Conservation (phyloP, 2,329 filamentous ascomycete genomes). For the Ceratocystis cubensis region DNA sequence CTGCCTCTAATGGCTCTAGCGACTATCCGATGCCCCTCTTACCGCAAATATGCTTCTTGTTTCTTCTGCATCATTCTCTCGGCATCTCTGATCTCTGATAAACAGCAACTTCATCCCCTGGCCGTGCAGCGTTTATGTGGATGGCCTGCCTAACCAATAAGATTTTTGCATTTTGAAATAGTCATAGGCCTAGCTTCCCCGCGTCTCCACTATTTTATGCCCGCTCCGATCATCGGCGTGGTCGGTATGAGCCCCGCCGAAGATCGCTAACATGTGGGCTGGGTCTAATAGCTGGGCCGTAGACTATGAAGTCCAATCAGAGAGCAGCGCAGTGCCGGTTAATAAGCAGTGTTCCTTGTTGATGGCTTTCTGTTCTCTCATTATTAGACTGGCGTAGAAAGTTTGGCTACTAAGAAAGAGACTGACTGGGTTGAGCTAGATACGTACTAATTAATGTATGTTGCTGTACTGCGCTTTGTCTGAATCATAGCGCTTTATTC, state of each 20-base stretch:
- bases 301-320: background rate
- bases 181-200: constrained; percentile 12
- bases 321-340: background rate
- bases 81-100: no score
- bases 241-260: constrained; percentile 7
- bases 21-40: no score
- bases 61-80: no score
- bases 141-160: background rate
- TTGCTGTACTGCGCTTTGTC: no score
- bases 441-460: no score
- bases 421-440: no score
- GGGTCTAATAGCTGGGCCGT: no score
- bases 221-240: constrained; percentile 17
- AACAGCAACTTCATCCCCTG: background rate
- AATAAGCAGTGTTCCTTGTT: background rate
- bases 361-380: background rate
- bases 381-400: no score
- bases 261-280: constrained; percentile 4
- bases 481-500: no score
- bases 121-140: background rate
- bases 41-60: no score
- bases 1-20: no score
- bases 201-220: constrained; percentile 12
- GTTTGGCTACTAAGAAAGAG: no score
- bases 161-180: constrained; percentile 16